Evolutionary conservation across 345 rosid species (phyloP), one percentile per base, ranked within the genome.

Genomic region (Salix brachista): DNA sequence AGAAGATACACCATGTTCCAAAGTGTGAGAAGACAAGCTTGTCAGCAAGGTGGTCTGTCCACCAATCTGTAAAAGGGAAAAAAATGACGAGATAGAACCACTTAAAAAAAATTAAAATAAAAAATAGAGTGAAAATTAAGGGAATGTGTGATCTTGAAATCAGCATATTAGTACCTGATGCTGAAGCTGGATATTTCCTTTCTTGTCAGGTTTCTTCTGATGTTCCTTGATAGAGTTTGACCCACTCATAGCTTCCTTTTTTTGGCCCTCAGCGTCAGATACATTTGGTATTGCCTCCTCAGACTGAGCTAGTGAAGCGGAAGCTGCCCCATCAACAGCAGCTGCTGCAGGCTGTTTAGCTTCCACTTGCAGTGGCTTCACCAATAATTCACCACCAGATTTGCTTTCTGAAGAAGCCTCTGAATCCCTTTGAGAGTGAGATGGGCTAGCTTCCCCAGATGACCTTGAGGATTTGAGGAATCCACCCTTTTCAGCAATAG

Each of bases 141-240:
- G 11, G 67, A 19, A 34, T 14, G n/a, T 60, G 54, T 4, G 28
- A 48, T 75, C 28, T 18, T 37, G 67, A 62, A 64, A 28, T 52
- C 7, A 75, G 30, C 28, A 71, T 19, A 7, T 62, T 28, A 62
- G 42, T 84, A 89, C 98, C 94, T 90, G 87, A 76, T 80, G 77
- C 62, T 68, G 83, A 37, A 73, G 81, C 66, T 78, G 87, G 46
- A 72, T 37, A 73, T 75, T 72, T 69, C 84, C 89, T 79, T 81
- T 89, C 77, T 82, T 85, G 67, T 78, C 80, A 39, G 60, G 48
- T 79, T 81, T 83, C 81, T 83, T 85, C 77, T 86, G 91, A 72
- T 76, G 72, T 78, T 91, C 88, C 79, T 90, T 87, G 5, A 82
- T 84, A 73, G 92, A 86, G 78, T 85, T 89, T 52, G 89, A 86